These are phyloP conservation scores for Incumbomyces delicatus DNA, from an alignment of 2,329 filamentous ascomycete genomes.

Conservation along the genomic window DNA sequence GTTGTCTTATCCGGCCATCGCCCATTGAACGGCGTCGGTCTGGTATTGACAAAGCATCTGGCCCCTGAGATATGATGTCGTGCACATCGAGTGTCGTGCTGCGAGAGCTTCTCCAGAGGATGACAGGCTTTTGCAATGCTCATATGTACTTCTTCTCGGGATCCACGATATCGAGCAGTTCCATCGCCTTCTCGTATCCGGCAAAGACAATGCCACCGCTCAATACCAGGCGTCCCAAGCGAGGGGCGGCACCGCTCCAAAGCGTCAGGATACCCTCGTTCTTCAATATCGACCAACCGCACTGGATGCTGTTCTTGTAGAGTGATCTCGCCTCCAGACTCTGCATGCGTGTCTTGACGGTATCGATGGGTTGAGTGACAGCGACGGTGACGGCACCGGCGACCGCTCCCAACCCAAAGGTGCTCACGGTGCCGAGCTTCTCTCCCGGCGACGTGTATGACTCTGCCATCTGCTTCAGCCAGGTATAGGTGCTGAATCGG, in stretches of 20 bases:
- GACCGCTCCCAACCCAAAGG: constrained; percentile 81
- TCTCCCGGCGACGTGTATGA: constrained; percentile 89
- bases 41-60: too few species aligned
- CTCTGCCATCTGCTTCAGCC: constrained; percentile 80
- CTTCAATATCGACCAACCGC: constrained; percentile 71
- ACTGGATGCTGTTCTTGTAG: constrained; percentile 83
- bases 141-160: constrained; percentile 76
- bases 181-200: constrained; percentile 88
- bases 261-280: constrained; percentile 84
- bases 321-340: constrained; percentile 70
- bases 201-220: constrained; percentile 97
- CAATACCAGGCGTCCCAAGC: constrained; percentile 72
- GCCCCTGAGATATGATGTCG: too few species aligned
- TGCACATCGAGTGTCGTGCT: too few species aligned
- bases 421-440: constrained; percentile 78
- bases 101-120: too few species aligned
- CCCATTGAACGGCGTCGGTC: too few species aligned
- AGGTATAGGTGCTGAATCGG: constrained; percentile 83
- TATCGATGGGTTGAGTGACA: constrained; percentile 65
- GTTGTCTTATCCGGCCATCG: too few species aligned
- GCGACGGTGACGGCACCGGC: constrained; percentile 84
- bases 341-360: constrained; percentile 97
- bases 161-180: constrained; percentile 68
- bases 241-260: constrained; percentile 85
- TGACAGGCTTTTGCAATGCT: too few species aligned